Evolutionary conservation across 2,329 filamentous ascomycete genomes (phyloP).

Genomic region (Penicillium griseofulvum): DNA sequence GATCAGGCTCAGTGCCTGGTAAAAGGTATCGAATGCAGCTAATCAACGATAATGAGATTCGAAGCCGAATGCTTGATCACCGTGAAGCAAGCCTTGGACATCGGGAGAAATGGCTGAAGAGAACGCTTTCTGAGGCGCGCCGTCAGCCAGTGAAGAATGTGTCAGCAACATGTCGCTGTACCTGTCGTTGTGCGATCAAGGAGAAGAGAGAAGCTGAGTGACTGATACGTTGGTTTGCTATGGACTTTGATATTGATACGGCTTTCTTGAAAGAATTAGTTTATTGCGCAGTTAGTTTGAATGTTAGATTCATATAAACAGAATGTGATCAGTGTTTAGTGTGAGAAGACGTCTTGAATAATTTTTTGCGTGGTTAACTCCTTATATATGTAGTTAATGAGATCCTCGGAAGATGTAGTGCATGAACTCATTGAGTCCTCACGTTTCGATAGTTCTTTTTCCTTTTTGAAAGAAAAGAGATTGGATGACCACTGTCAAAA

Average conservation of each 20-base stretch:
- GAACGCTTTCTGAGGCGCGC: conserved; percentile 10
- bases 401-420: too few relatives aligned
- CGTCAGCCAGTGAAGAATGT: conserved; percentile 15
- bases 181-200: conserved; percentile 8
- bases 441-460: neutral
- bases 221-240: neutral
- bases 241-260: too few relatives aligned
- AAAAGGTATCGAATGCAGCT: conserved; percentile 12
- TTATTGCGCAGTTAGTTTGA: neutral
- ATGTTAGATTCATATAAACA: neutral
- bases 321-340: neutral
- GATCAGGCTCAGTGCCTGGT: neutral
- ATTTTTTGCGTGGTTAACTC: too few relatives aligned
- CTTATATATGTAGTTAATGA: too few relatives aligned
- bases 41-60: conserved; percentile 24
- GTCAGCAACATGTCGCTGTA: conserved; percentile 9
- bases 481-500: neutral
- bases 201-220: neutral
- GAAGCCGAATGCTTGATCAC: conserved; percentile 28
- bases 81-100: conserved; percentile 27
- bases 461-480: neutral
- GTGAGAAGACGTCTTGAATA: neutral
- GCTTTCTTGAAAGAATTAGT: neutral
- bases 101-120: conserved; percentile 26
- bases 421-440: neutral